Evolutionary conservation across 2,329 filamentous ascomycete genomes (phyloP).

Genomic region (Apiospora rasikravindrae): DNA sequence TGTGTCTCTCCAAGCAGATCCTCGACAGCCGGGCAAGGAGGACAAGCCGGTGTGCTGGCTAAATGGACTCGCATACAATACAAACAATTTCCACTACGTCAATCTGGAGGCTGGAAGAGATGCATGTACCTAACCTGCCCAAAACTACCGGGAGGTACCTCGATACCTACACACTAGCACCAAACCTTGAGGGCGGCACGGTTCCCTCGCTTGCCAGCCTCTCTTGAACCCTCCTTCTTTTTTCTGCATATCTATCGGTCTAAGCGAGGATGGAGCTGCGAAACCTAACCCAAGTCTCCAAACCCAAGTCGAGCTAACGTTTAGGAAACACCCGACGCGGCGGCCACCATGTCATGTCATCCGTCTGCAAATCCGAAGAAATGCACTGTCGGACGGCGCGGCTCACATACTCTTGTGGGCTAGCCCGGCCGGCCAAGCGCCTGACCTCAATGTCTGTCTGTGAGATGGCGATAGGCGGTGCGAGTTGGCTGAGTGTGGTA

Average conservation of each 20-base stretch:
- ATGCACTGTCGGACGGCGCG: slow-evolving; percentile 2
- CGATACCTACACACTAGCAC: not conserved
- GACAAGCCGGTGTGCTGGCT: not conserved
- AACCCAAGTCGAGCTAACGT: slow-evolving; percentile 1
- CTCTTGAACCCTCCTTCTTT: not conserved
- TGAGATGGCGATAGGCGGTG: not conserved
- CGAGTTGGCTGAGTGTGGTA: not conserved
- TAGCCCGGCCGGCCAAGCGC: not conserved
- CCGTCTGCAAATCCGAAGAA: slow-evolving; percentile 1
- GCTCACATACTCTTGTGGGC: slow-evolving; percentile 2
- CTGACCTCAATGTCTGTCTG: not conserved
- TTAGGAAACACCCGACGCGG: slow-evolving; percentile 12
- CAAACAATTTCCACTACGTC: slow-evolving; percentile 9
- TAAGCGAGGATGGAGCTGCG: slow-evolving; percentile 3
- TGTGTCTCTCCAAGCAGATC: not conserved
- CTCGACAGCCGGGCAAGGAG: not conserved
- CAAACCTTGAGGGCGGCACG: not conserved
- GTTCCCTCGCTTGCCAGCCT: not conserved
- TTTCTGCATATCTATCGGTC: not conserved
- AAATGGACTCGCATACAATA: slow-evolving; percentile 3
- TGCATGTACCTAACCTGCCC: too few species aligned
- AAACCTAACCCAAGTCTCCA: not conserved
- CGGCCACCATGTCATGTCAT: not conserved
- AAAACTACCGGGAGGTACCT: too few species aligned
- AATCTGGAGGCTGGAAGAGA: not conserved